phyloP scores from a whole-genome alignment of 1,139 yeast species.

The Suhomyces yuchorum region DNA sequence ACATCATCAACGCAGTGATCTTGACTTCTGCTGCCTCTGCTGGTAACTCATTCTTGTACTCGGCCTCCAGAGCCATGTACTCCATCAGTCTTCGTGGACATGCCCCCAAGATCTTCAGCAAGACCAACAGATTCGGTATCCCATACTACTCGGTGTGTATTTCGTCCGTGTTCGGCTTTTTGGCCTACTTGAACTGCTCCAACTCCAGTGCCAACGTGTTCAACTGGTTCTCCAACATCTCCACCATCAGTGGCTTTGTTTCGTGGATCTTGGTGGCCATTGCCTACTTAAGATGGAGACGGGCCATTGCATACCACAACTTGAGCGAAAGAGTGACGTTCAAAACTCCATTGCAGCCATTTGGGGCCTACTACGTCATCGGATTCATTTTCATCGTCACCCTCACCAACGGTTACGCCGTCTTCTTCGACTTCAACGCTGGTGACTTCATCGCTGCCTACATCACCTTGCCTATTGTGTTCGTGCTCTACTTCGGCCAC shows the following conservation, averaged over 20 bases:
- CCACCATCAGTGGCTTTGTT: conserved; percentile 68
- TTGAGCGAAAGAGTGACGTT: conserved; percentile 51
- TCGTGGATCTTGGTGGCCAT: conserved; percentile 60
- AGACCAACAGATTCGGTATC: conserved; percentile 60
- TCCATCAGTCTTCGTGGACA: conserved; percentile 62
- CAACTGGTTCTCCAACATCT: conserved; percentile 68
- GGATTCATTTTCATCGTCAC: conserved; percentile 46
- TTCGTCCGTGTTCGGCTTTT: conserved; percentile 49
- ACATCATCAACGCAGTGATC: conserved; percentile 68
- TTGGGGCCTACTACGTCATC: conserved; percentile 52
- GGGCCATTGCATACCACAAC: conserved; percentile 46
- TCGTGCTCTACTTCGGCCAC: conserved; percentile 50
- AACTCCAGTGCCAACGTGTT: conserved; percentile 58
- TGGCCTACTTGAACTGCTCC: conserved; percentile 65
- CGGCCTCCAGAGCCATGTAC: conserved; percentile 68
- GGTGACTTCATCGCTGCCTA: conserved; percentile 62
- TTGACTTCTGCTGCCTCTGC: conserved; percentile 71
- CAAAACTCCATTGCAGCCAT: conserved; percentile 52
- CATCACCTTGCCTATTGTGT: conserved; percentile 58
- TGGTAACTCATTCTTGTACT: conserved; percentile 71
- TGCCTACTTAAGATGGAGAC: conserved; percentile 56
- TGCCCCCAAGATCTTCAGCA: conserved; percentile 61
- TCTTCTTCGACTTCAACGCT: conserved; percentile 54
- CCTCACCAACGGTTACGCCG: conserved; percentile 62
- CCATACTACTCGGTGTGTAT: conserved; percentile 55